Evolutionary conservation across 257 asterid genomes (phyloP).

Genomic region (Verbena officinalis): DNA sequence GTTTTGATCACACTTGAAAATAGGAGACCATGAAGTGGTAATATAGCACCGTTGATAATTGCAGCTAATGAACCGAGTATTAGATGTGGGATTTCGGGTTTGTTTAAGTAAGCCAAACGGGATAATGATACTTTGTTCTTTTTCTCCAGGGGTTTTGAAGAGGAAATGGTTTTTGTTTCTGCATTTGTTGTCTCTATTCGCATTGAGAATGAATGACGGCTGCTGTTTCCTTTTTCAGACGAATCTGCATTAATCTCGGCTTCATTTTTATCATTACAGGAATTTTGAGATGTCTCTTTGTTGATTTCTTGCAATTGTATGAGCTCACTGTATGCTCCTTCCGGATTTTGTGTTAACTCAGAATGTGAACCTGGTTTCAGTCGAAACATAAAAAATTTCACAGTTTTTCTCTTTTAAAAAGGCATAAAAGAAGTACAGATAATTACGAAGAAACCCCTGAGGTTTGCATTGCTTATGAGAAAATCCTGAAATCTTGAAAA

Average conservation of each 20-base stretch:
- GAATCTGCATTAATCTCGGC: slow-evolving; percentile 34
- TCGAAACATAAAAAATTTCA: neutral
- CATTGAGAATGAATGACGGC: slow-evolving; percentile 26
- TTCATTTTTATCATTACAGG: slow-evolving; percentile 10
- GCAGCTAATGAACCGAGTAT: slow-evolving; percentile 62
- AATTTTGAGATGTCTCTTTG: slow-evolving; percentile 21
- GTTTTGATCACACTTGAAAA: slow-evolving; percentile 42
- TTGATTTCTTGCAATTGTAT: slow-evolving; percentile 39
- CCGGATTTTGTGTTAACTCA: slow-evolving; percentile 41
- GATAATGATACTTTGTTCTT: slow-evolving; percentile 30
- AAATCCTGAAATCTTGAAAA: no score
- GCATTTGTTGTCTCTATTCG: slow-evolving; percentile 1
- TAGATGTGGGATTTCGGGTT: slow-evolving; percentile 47
- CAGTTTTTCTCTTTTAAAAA: neutral
- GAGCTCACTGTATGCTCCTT: slow-evolving; percentile 57
- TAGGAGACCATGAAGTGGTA: slow-evolving; percentile 56
- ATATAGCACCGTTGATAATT: slow-evolving; percentile 43
- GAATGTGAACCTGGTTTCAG: slow-evolving; percentile 50
- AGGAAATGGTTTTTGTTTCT: slow-evolving; percentile 8
- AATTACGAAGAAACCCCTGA: no score
- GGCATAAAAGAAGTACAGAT: no score
- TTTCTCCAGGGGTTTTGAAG: slow-evolving; percentile 14
- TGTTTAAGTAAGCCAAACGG: slow-evolving; percentile 52
- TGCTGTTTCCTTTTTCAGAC: slow-evolving; percentile 34
- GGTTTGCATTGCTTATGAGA: no score